phyloP scores from a whole-genome alignment of 441 rosid genomes.

The Syzygium malaccense region DNA sequence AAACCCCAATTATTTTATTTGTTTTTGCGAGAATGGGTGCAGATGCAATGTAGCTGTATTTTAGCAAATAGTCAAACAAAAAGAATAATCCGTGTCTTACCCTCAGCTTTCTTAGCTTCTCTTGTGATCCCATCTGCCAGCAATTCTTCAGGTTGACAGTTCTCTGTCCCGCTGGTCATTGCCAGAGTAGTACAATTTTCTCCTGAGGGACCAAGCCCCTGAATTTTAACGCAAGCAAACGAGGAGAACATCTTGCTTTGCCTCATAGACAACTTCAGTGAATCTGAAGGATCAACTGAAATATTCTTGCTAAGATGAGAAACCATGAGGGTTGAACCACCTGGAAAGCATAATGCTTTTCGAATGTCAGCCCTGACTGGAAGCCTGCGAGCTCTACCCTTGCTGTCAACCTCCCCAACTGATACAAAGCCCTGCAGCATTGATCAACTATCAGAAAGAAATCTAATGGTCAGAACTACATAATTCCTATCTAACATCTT shows the following conservation, averaged over 20 bases:
- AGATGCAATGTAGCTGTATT: background rate
- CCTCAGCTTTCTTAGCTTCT: conserved; percentile 17
- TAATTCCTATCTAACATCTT: background rate
- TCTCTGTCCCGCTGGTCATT: conserved; percentile 3
- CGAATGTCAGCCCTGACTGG: conserved; percentile 59
- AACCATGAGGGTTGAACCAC: conserved; percentile 84
- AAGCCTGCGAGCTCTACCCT: conserved; percentile 61
- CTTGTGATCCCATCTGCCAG: conserved; percentile 19
- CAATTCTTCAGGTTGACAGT: conserved; percentile 12
- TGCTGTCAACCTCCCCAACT: conserved; percentile 60
- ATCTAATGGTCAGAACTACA: background rate
- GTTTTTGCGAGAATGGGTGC: background rate
- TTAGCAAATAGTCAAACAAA: background rate
- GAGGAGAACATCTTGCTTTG: conserved; percentile 18
- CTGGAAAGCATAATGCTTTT: conserved; percentile 76
- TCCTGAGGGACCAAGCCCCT: conserved; percentile 7
- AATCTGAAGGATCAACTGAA: conserved; percentile 18
- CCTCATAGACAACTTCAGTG: conserved; percentile 17
- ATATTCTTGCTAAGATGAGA: conserved; percentile 43
- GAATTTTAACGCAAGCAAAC: conserved; percentile 9
- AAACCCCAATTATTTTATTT: background rate
- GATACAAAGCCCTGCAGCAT: conserved; percentile 55
- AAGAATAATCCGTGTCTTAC: conserved; percentile 17
- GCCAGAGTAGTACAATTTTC: background rate
- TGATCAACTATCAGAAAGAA: background rate